Evolutionary conservation across 495 filamentous ascomycete species (phyloP), one percentile per base, ranked within the genome.

Genomic region (Trichocladium uniseriatum): DNA sequence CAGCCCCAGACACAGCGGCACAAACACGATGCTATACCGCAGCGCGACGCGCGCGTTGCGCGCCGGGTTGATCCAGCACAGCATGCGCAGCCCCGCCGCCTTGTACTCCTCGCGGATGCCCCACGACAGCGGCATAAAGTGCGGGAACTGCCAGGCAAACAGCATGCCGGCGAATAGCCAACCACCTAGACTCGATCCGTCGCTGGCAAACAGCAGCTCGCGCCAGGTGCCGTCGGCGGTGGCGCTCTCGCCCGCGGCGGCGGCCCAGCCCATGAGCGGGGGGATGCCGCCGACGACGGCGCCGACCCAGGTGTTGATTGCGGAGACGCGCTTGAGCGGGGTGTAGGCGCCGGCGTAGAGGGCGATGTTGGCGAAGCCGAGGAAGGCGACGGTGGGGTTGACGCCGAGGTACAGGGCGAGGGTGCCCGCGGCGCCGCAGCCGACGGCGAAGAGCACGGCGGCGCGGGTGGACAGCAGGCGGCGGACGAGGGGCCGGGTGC

Each of bases 141-240:
- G 92, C 11, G 92, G 88, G 59, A 97, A 97, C 64, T 98, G 92
- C 92, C 92, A 98, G 1, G 89, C 86, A 51, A 95, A 94, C 6
- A 98, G 71, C 27, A 96, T 68, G 0, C 76, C 79, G 5, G 86
- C 94, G 1, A 95, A 71, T 6, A 97, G 65, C 92, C 92, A 98
- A 1, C 91, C 94, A 2, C 92, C 92, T 6, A 84, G 68, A 48
- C 82, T 84, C 2, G 58, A 63, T 19, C 65, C 67, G 49, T 74
- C 69, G 6, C 51, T 38, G 0, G 70, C 66, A 16, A 75, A 59
- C 0, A 98, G 76, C 27, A 96, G 79, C 48, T 95, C 89, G 19
- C 77, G 73, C 83, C 86, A 90, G 11, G 74, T 77, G 48, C 77
- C 81, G 44, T 73, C 71, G 2, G 79, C 81, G 0, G 82, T 83